Percentiles rank a stretch among this genome's conserved stretches.
phyloP scores from a whole-genome alignment of 1,139 yeast genomes.

The Debaryomyces robertsiae region DNA sequence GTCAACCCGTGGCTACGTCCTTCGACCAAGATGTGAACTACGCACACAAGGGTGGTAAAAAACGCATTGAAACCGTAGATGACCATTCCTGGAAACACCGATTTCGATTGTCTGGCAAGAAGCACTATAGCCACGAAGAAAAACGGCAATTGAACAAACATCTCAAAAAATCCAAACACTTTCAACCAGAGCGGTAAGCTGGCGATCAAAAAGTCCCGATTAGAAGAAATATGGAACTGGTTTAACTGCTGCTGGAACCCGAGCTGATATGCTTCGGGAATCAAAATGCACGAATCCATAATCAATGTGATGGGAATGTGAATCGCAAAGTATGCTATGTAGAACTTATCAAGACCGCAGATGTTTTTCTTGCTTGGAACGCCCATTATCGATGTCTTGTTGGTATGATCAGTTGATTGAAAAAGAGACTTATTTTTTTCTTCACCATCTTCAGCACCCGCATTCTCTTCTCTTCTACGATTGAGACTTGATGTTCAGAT shows the following conservation, averaged over 20 bases:
- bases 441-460: not conserved
- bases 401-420: not conserved
- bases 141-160: slow-evolving; percentile 75
- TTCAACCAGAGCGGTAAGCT: slow-evolving; percentile 67
- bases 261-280: slow-evolving; percentile 56
- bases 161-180: slow-evolving; percentile 69
- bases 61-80: slow-evolving; percentile 78
- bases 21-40: slow-evolving; percentile 42
- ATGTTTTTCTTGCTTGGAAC: not conserved
- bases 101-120: slow-evolving; percentile 19
- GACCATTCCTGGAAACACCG: slow-evolving; percentile 53
- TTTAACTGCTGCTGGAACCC: slow-evolving; percentile 51
- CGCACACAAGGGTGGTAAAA: slow-evolving; percentile 70
- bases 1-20: slow-evolving; percentile 39
- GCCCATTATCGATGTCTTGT: not conserved
- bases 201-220: slow-evolving; percentile 69
- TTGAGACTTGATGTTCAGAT: slow-evolving; percentile 2
- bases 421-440: not conserved
- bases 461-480: not conserved
- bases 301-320: slow-evolving; percentile 77
- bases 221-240: slow-evolving; percentile 58
- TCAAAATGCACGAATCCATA: slow-evolving; percentile 71
- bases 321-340: slow-evolving; percentile 48
- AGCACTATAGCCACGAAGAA: slow-evolving; percentile 50
- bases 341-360: slow-evolving; percentile 46